Base-by-base conservation (phyloP, 441 rosid species). In the Populus hybrid region DNA sequence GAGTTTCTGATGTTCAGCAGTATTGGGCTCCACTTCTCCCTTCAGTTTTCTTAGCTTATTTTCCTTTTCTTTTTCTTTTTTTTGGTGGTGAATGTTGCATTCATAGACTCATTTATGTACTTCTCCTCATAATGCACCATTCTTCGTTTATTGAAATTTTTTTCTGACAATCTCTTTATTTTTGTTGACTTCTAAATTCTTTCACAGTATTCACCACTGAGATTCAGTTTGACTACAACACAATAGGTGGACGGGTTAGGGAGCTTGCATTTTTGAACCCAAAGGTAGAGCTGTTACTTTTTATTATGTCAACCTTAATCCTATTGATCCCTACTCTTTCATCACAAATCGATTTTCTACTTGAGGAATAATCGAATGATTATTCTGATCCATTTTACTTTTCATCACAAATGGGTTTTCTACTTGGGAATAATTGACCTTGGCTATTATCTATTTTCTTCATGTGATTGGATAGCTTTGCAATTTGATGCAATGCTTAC, bases 181-280 rank as follows among this genome's bases (percentile, higher is more conserved):
- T 68, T 67, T 73, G 79, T 76, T 83, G 23, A 54, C 57, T 65
- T 74, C 80, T 3, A 40, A 40, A 40, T 40, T 68, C 36, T 73
- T 69, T 70, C 70, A 83, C 90, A 95, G 98, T 96, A 71, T 96
- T 96, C 84, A 93, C 94, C n/a, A 89, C 97, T 59, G 92, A 86
- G 75, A 92, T 94, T 83, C 88, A 91, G 82, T 93, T 96, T 76
- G 98, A 96, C 78, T 88, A 93, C 89, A 88, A 84, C 84, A 93
- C 97, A 59, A 84, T 96, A 76, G 90, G 90, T 80, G 97, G 96
- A 77, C 87, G 99, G 77, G 90, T 94, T 78, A 89, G 98, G 84
- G 98, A 94, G 81, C 96, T 95, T 69, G 98, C 99, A 84, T 97
- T 97, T 75, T 85, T 97, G 66, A 97, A 97, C 85, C 98, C 99